Conservation (phyloP, 768 basidiomycete genomes). For the Tylopilus balloui region DNA sequence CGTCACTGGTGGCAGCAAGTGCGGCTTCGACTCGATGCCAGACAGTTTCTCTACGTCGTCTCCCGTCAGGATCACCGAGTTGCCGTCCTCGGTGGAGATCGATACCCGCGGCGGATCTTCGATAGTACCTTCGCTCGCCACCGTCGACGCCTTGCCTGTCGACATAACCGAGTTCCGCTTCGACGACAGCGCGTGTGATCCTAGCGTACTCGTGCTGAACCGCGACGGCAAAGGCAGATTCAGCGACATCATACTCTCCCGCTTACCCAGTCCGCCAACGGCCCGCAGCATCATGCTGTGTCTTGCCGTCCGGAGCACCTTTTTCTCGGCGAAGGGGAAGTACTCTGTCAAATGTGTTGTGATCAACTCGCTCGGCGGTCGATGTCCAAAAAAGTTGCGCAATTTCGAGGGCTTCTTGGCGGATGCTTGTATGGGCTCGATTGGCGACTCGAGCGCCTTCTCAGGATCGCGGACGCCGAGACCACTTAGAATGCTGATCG, state of each 20-base stretch:
- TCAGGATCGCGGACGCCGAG: constrained; percentile 85
- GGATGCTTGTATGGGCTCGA: constrained; percentile 42
- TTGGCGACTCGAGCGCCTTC: constrained; percentile 53
- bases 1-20: constrained; percentile 72
- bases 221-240: constrained; percentile 42
- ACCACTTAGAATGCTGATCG: constrained; percentile 90
- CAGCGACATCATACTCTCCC: constrained; percentile 41
- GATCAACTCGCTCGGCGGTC: constrained; percentile 96
- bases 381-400: constrained; percentile 96
- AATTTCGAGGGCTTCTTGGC: constrained; percentile 59
- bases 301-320: constrained; percentile 81
- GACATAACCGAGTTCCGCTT: constrained; percentile 39
- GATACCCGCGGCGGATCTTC: constrained; percentile 70
- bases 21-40: constrained; percentile 38
- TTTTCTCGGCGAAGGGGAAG: constrained; percentile 93
- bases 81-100: constrained; percentile 69
- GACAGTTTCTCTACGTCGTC: constrained; percentile 40
- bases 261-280: constrained; percentile 44
- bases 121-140: constrained; percentile 16
- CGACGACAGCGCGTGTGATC: constrained; percentile 43
- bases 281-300: constrained; percentile 76
- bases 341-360: constrained; percentile 91
- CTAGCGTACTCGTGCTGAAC: constrained; percentile 34
- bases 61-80: constrained; percentile 55
- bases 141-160: constrained; percentile 32